A percentile compares a stretch with the other conserved stretches of the same genome.
phyloP scores from a whole-genome alignment of 495 filamentous ascomycete species.

The Hypomontagnella submonticulosa region DNA sequence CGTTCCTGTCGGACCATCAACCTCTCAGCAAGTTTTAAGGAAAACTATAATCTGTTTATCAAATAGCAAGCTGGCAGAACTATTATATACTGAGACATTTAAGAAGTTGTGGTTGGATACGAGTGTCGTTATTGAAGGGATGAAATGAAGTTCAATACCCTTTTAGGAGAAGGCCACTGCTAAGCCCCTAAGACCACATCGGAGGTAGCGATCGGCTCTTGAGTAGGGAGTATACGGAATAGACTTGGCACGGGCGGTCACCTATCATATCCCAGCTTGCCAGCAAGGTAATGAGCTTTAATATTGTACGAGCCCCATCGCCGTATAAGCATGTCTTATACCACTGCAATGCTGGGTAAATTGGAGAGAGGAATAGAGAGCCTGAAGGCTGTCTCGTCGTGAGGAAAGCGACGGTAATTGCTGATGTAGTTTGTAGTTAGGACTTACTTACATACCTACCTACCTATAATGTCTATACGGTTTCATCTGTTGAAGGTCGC shows the following conservation, averaged over 20 bases:
- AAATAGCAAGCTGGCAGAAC: background rate
- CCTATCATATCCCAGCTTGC: constrained; percentile 1
- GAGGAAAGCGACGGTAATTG: background rate
- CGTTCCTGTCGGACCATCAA: no score
- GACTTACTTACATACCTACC: background rate
- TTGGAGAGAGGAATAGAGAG: background rate
- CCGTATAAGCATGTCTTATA: constrained; percentile 4
- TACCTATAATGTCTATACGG: no score
- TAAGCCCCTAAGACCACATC: background rate
- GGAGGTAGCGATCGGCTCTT: constrained; percentile 3
- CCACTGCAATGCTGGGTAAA: constrained; percentile 10
- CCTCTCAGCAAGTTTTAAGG: no score
- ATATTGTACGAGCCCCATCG: background rate
- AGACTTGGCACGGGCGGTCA: background rate
- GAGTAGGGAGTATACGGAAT: no score
- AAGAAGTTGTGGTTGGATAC: constrained; percentile 4
- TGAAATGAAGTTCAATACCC: background rate
- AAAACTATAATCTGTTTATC: background rate
- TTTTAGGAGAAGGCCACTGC: constrained; percentile 4
- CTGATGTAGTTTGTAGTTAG: no score
- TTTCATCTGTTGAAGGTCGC: no score
- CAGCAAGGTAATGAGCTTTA: background rate
- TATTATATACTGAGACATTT: constrained; percentile 27
- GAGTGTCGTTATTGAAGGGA: background rate
- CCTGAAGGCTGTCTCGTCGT: background rate